Base-by-base conservation (phyloP, 768 basidiomycete species). In the Trametes sanguinea region DNA sequence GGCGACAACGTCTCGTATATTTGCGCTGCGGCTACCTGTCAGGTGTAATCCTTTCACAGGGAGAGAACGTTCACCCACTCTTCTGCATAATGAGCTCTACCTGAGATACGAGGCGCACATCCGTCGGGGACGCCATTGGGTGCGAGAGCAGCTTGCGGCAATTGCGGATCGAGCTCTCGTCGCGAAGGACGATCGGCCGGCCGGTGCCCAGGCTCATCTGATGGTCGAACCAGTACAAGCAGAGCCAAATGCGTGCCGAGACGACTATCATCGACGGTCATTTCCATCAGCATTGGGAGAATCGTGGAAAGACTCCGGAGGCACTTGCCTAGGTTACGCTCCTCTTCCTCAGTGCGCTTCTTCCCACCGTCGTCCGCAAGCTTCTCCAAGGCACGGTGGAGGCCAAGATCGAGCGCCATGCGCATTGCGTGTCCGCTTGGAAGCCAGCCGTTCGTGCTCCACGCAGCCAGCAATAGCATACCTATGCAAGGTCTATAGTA, bases 181-280 rank as follows among this genome's bases (percentile, higher is more conserved):
- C 95, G 56, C 94, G 85, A 32, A 98, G 77, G 39, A 97, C 86
- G 59, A 96, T 87, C 6, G 95, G 95, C 40, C 94, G 85, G 51
- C 94, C 95, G 6, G 92, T 95, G 4, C 93, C 94, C 61, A 97
- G 78, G 73, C 92, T 94, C 87, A 95, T 91, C 92, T 95, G 91
- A 76, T 95, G 94, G 77, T 96, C 95, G 69, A 96, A 94, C 92
- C 94, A 94, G 73, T 95, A 96, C 45, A 96, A 82, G 72, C 94
- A 95, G 61, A 95, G 79, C 94, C 94, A 97, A 63, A 95, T 94
- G 53, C 95, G 83, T 2, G 94, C 92, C 62, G 94, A 95, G 6
- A 96, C 89, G 48, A 96, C 92, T 92, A 70, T 37, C 35, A 11
- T 11, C 11, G 6, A 11, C 35, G 11, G 1, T 6, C 0, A 11